Conservation (phyloP, 2,329 filamentous ascomycete genomes). For the Colletotrichum abscissum region DNA sequence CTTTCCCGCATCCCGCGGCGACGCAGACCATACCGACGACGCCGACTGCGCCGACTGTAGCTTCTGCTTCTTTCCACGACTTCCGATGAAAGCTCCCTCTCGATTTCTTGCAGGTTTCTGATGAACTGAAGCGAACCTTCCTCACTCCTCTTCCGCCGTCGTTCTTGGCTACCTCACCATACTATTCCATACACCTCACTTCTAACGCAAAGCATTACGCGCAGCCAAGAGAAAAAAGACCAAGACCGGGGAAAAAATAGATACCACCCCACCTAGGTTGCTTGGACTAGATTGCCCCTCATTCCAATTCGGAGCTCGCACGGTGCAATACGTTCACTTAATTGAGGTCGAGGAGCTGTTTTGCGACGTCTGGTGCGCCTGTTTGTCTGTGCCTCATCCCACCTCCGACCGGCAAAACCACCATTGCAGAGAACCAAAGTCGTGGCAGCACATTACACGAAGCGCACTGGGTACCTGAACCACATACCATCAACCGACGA, state of each 20-base stretch:
- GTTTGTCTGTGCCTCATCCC: neutral
- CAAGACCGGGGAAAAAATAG: neutral
- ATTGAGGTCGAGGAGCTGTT: neutral
- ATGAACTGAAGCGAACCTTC: constrained; percentile 1
- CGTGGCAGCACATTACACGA: neutral
- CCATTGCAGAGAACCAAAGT: neutral
- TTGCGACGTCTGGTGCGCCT: neutral
- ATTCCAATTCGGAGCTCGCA: constrained; percentile 3
- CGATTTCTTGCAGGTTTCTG: neutral
- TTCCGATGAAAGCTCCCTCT: constrained; percentile 13
- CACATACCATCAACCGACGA: neutral
- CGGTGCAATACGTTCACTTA: constrained; percentile 16
- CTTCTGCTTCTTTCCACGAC: constrained; percentile 6
- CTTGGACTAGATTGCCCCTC: constrained; percentile 9
- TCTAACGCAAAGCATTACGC: neutral
- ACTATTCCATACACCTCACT: neutral
- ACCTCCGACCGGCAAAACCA: neutral
- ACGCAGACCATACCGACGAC: neutral
- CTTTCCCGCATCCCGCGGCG: neutral
- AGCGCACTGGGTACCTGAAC: neutral
- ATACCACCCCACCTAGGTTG: constrained; percentile 14
- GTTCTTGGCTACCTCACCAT: constrained; percentile 1
- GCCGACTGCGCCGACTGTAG: neutral
- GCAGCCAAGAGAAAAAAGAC: neutral
- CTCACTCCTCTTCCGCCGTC: neutral